phyloP scores from a whole-genome alignment of 2,329 filamentous ascomycete genomes.

The Blastomyces emzantsi region DNA sequence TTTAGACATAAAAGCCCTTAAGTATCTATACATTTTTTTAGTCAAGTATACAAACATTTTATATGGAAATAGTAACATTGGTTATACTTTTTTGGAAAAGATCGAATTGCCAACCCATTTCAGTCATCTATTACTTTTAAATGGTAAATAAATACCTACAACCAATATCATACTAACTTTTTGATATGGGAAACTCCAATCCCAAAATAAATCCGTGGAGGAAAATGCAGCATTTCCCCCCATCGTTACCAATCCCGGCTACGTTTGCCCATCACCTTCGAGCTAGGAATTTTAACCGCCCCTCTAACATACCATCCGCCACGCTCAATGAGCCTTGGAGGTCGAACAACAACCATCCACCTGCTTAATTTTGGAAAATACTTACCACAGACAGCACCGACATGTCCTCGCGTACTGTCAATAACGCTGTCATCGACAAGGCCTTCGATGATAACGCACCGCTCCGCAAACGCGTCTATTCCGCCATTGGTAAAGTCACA shows the following conservation, averaged over 20 bases:
- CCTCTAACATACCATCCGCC: neutral
- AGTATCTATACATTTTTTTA: neutral
- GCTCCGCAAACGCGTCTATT: conserved; percentile 35
- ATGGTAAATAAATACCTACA: neutral
- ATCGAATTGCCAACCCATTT: neutral
- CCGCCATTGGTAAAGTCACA: conserved; percentile 33
- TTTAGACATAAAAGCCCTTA: neutral
- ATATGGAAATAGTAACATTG: neutral
- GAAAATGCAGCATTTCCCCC: neutral
- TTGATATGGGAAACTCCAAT: no score
- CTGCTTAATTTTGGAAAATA: neutral
- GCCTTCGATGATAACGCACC: conserved; percentile 33
- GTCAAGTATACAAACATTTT: neutral
- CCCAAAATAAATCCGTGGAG: neutral
- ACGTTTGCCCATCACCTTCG: neutral
- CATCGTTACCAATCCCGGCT: neutral
- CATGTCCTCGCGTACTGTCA: conserved; percentile 2
- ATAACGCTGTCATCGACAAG: conserved; percentile 27
- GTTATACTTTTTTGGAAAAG: neutral
- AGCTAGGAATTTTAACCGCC: neutral
- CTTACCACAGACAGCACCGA: conserved; percentile 5
- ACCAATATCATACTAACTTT: no score
- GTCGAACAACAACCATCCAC: neutral
- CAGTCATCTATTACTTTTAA: neutral
- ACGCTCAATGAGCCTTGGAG: neutral